Evolutionary conservation across 139 green algal genomes (phyloP).

Genomic region (Parachlorella kessleri): DNA sequence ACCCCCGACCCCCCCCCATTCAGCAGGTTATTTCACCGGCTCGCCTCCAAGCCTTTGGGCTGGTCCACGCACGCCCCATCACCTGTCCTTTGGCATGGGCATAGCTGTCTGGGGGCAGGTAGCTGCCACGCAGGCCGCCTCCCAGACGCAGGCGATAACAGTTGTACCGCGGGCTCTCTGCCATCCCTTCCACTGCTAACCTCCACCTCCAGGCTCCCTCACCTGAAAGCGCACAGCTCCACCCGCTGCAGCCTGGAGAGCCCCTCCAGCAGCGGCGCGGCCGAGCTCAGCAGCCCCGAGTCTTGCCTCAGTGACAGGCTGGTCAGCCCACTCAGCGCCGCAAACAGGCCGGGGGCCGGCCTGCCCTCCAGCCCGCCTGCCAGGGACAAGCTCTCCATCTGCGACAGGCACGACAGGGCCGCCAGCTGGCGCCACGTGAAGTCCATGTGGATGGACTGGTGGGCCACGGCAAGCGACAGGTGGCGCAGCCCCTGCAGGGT

Average conservation of each 20-base stretch:
- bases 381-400: not conserved
- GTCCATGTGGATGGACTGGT: not conserved
- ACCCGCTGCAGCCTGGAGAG: not conserved
- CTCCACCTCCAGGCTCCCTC: not conserved
- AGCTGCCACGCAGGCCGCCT: too few relatives aligned
- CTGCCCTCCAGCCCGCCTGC: not conserved
- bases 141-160: too few relatives aligned
- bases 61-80: too few relatives aligned
- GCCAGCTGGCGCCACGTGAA: not conserved
- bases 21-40: too few relatives aligned
- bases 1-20: too few relatives aligned
- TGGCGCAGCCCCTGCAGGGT: not conserved
- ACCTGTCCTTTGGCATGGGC: too few relatives aligned
- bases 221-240: not conserved
- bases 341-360: not conserved
- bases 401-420: not conserved
- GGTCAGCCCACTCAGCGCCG: not conserved
- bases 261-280: not conserved
- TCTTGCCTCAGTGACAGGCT: not conserved
- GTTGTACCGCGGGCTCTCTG: too few relatives aligned
- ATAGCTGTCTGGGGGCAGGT: too few relatives aligned
- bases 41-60: too few relatives aligned
- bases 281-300: not conserved
- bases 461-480: not conserved
- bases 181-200: too few relatives aligned